A percentile compares a stretch with the other conserved stretches of the same genome.
Conservation (phyloP, 1,284 basidiomycete species). For the Vanrija sp. region DNA sequence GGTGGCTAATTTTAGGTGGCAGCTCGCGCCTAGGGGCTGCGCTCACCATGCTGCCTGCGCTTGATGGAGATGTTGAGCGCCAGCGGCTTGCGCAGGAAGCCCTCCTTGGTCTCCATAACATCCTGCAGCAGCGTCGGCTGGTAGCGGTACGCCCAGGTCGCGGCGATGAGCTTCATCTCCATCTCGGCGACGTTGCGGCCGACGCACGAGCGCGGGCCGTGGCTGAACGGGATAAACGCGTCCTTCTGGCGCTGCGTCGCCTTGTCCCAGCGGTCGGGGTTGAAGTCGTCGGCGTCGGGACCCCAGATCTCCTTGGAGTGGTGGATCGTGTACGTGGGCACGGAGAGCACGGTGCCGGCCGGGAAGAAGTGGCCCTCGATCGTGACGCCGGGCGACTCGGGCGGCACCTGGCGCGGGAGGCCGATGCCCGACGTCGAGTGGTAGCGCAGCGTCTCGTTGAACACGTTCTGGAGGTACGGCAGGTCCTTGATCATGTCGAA, state of each 20-base stretch:
- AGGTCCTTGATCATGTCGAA: slow-evolving; percentile 61
- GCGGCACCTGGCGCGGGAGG: slow-evolving; percentile 69
- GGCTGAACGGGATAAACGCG: slow-evolving; percentile 27
- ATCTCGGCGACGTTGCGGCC: slow-evolving; percentile 27
- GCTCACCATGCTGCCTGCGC: not conserved
- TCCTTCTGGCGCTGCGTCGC: slow-evolving; percentile 16
- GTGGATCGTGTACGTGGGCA: slow-evolving; percentile 49
- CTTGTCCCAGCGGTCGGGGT: slow-evolving; percentile 23
- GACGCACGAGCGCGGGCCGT: slow-evolving; percentile 29
- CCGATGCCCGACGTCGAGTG: slow-evolving; percentile 73
- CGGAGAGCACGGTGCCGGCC: slow-evolving; percentile 15
- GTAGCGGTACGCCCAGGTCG: slow-evolving; percentile 19
- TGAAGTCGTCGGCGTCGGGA: slow-evolving; percentile 50
- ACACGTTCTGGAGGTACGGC: slow-evolving; percentile 72
- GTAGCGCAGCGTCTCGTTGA: slow-evolving; percentile 73
- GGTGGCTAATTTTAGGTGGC: no score
- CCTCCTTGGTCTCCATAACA: slow-evolving; percentile 10
- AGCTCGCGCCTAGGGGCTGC: no score
- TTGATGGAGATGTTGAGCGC: slow-evolving; percentile 9
- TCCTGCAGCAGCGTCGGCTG: slow-evolving; percentile 14
- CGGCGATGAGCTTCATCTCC: slow-evolving; percentile 20
- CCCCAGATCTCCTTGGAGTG: slow-evolving; percentile 58
- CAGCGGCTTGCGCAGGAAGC: slow-evolving; percentile 20
- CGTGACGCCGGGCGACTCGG: slow-evolving; percentile 15
- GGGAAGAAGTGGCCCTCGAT: slow-evolving; percentile 19